Percentiles rank a stretch among this genome's conserved stretches.
Conservation (phyloP, 257 asterid genomes). For the Dorcoceras hygrometricum region DNA sequence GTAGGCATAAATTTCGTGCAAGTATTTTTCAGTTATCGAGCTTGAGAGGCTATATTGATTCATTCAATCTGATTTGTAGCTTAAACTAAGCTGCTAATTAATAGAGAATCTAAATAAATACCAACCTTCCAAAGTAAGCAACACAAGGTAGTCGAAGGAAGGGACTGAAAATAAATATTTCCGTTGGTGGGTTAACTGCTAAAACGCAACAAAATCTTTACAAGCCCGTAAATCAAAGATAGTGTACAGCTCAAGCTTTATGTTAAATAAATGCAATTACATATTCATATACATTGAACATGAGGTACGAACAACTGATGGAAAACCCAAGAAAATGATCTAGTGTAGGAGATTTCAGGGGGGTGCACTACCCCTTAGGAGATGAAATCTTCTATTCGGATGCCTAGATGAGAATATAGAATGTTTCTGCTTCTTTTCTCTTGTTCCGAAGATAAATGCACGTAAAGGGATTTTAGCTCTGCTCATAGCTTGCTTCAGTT, state of each 20-base stretch:
- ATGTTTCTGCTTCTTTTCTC: conserved; percentile 57
- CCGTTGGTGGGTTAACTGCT: background rate
- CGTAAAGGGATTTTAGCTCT: conserved; percentile 53
- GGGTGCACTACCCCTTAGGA: conserved; percentile 48
- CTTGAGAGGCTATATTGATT: no score
- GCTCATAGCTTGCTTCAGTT: conserved; percentile 44
- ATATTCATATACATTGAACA: conserved; percentile 14
- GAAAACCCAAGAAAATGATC: conserved; percentile 20
- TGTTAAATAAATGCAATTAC: background rate
- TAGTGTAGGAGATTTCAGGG: conserved; percentile 22
- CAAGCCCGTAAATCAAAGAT: conserved; percentile 18
- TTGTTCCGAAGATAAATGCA: conserved; percentile 70
- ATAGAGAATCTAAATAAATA: background rate
- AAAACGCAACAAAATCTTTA: background rate
- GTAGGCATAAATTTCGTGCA: no score
- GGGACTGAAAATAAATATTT: no score
- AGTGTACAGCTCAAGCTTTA: conserved; percentile 29
- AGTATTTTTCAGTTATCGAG: no score
- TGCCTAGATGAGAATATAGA: conserved; percentile 74
- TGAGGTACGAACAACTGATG: conserved; percentile 17
- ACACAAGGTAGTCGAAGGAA: no score
- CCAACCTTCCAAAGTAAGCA: background rate
- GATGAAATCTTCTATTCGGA: conserved; percentile 50
- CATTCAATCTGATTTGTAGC: no score
- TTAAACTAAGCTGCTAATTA: no score